Evolutionary conservation across 257 asterid species (phyloP).

Genomic region (Jaltomata sinuosa): DNA sequence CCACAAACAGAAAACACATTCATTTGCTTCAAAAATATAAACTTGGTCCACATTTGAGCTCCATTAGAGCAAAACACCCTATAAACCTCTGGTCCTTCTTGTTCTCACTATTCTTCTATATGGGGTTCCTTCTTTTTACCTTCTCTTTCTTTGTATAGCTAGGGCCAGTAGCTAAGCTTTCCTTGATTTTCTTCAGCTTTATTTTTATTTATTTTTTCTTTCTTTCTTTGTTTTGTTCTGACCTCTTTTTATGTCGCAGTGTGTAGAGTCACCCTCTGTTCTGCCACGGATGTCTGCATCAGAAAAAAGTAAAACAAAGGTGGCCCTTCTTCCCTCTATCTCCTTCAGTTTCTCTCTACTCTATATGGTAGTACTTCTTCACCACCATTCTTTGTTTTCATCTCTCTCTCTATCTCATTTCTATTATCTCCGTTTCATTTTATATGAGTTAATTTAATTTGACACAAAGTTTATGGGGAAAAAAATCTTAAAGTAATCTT

Average conservation of each 20-base stretch:
- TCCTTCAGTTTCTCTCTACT: no score
- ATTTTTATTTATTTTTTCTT: neutral
- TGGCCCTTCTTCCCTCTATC: no score
- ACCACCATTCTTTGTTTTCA: neutral
- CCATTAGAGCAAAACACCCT: slow-evolving; percentile 6
- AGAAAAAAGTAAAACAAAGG: slow-evolving; percentile 24
- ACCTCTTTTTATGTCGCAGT: slow-evolving; percentile 7
- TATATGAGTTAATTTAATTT: no score
- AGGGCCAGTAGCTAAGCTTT: neutral
- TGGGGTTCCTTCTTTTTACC: neutral
- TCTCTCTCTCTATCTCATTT: no score
- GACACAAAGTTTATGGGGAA: no score
- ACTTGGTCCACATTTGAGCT: slow-evolving; percentile 4
- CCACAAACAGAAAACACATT: neutral
- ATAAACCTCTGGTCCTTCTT: neutral
- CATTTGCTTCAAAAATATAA: neutral
- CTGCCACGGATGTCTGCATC: slow-evolving; percentile 45
- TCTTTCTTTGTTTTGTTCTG: neutral
- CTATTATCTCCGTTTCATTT: no score
- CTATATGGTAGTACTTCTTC: no score
- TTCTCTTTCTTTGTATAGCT: neutral
- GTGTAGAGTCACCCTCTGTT: slow-evolving; percentile 14
- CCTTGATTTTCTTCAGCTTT: neutral
- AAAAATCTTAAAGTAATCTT: no score
- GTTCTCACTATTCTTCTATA: neutral